These are phyloP conservation scores for Pisolithus sp. DNA, from an alignment of 768 basidiomycete genomes.

Conservation along the genomic window DNA sequence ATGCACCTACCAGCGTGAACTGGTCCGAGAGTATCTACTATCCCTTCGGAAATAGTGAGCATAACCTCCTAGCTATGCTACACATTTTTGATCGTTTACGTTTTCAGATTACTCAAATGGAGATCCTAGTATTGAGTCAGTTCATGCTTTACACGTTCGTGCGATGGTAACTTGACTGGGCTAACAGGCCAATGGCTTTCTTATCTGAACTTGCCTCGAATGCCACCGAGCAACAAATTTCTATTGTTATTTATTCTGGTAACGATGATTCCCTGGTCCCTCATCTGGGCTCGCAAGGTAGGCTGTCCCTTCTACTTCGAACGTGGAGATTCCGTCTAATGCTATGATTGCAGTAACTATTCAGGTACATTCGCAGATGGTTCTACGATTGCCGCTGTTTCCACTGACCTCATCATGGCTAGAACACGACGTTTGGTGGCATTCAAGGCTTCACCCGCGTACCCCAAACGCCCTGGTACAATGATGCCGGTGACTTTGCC, in stretches of 20 bases:
- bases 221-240: constrained; percentile 43
- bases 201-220: constrained; percentile 63
- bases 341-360: constrained; percentile 43
- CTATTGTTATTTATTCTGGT: constrained; percentile 57
- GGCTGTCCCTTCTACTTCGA: constrained; percentile 4
- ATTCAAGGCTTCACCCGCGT: constrained; percentile 66
- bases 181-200: constrained; percentile 52
- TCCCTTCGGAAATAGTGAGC: constrained; percentile 30
- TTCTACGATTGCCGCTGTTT: not conserved
- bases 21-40: constrained; percentile 33
- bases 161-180: constrained; percentile 5
- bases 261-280: constrained; percentile 65
- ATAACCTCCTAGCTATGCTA: not conserved
- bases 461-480: constrained; percentile 63
- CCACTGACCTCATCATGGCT: not conserved
- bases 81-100: not conserved
- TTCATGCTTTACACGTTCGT: not conserved
- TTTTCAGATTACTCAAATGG: constrained; percentile 11
- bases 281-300: constrained; percentile 60
- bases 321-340: not conserved
- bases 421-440: constrained; percentile 79
- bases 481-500: constrained; percentile 51
- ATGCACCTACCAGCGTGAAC: constrained; percentile 57
- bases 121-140: constrained; percentile 33
- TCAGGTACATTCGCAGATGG: constrained; percentile 33